Evolutionary conservation across 2,329 filamentous ascomycete species (phyloP).

Genomic region (Diplodia intermedia): DNA sequence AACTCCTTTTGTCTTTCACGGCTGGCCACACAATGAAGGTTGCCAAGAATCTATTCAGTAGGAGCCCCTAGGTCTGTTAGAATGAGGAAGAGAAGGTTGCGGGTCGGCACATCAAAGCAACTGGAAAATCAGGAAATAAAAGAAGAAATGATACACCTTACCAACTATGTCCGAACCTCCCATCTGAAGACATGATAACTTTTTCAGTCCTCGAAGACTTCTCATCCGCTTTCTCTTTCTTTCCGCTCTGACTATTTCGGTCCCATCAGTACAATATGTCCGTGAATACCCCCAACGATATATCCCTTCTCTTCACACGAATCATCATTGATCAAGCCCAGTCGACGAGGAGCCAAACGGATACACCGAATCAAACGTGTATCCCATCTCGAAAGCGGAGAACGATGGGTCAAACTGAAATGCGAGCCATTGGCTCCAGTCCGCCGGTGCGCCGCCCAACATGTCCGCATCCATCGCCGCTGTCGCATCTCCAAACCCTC

Average conservation of each 20-base stretch:
- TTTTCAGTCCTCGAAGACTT: too few species aligned
- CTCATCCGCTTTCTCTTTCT: too few species aligned
- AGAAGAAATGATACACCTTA: too few species aligned
- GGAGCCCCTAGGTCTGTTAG: background rate
- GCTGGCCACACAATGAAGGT: background rate
- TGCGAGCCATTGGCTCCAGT: constrained; percentile 29
- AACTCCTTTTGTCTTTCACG: background rate
- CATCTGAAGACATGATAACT: too few species aligned
- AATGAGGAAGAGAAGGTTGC: background rate
- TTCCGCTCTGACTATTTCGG: too few species aligned
- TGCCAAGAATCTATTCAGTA: background rate
- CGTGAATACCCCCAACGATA: background rate
- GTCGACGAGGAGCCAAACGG: background rate
- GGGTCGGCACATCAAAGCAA: too few species aligned
- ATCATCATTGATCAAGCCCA: background rate
- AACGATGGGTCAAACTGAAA: constrained; percentile 26
- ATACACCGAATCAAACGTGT: constrained; percentile 10
- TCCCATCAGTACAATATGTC: background rate
- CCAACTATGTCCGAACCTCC: too few species aligned
- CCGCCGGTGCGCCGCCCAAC: constrained; percentile 1
- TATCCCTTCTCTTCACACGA: background rate
- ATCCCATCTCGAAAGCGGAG: constrained; percentile 21
- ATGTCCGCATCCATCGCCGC: constrained; percentile 7
- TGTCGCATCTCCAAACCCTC: background rate
- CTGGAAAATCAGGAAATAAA: too few species aligned